Conservation (phyloP, 768 basidiomycete genomes). For the Phanerodontia chrysosporium region DNA sequence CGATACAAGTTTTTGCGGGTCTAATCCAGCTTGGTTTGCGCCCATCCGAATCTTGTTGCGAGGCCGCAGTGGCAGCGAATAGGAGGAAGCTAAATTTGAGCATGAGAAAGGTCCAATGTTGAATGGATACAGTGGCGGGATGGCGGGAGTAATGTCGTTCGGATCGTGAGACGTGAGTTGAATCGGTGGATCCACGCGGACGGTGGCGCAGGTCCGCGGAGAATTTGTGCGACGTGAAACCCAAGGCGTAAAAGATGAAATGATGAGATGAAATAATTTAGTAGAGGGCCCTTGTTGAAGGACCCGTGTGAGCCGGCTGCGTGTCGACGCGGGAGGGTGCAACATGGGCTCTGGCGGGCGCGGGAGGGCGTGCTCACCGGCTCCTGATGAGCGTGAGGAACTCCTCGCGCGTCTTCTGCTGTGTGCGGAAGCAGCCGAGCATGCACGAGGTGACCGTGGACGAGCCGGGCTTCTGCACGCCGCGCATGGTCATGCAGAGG, state of each 20-base stretch:
- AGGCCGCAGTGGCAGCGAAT: background rate
- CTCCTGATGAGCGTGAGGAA: constrained; percentile 83
- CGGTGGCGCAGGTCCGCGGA: background rate
- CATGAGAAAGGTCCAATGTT: constrained; percentile 2
- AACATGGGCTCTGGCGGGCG: background rate
- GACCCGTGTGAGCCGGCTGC: background rate
- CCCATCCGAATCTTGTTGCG: background rate
- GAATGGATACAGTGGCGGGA: constrained; percentile 10
- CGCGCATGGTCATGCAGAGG: constrained; percentile 99
- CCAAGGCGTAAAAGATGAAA: background rate
- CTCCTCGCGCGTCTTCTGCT: constrained; percentile 97
- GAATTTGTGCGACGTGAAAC: background rate
- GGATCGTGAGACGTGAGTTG: constrained; percentile 38
- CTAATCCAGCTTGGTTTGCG: background rate
- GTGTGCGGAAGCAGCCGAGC: constrained; percentile 97
- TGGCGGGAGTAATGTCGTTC: constrained; percentile 15
- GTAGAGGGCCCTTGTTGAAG: background rate
- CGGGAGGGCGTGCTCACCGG: constrained; percentile 9
- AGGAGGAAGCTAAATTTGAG: background rate
- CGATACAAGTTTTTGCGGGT: background rate
- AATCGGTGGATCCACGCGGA: constrained; percentile 31
- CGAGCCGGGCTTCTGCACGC: constrained; percentile 97
- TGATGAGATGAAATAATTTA: background rate
- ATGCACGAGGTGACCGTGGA: constrained; percentile 96
- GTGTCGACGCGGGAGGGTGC: background rate